These are phyloP conservation scores for Schizosaccharomyces osmophilus DNA, from an alignment of 805 yeast genomes.

Conservation along the genomic window DNA sequence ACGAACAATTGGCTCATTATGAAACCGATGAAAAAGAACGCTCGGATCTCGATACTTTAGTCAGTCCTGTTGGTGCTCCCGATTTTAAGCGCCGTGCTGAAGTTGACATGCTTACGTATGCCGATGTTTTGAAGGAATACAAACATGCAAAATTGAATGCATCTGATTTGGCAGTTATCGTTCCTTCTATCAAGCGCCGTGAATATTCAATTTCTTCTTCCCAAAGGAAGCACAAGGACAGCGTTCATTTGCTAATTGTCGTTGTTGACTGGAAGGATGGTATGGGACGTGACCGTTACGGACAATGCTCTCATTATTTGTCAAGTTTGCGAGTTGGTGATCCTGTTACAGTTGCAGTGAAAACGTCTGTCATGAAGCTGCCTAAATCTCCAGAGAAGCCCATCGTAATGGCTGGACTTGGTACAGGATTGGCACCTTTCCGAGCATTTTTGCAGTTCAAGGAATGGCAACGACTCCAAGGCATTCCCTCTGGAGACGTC, in stretches of 20 bases:
- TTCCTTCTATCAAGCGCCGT: constrained; percentile 81
- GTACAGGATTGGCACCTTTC: constrained; percentile 95
- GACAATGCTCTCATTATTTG: constrained; percentile 81
- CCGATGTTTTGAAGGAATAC: constrained; percentile 59
- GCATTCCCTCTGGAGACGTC: constrained; percentile 68
- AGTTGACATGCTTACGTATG: constrained; percentile 55
- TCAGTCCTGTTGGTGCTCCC: constrained; percentile 59
- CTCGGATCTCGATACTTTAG: constrained; percentile 34
- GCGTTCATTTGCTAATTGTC: constrained; percentile 73
- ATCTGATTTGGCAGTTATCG: constrained; percentile 40
- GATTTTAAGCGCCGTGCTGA: constrained; percentile 69
- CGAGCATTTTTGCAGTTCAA: constrained; percentile 92
- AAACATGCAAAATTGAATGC: constrained; percentile 57
- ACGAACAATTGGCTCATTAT: constrained; percentile 51
- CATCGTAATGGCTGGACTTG: constrained; percentile 86
- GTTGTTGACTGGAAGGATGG: constrained; percentile 90
- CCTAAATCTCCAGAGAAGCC: constrained; percentile 77
- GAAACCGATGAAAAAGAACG: constrained; percentile 49
- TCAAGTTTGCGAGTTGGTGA: constrained; percentile 57
- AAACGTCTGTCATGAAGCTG: constrained; percentile 90
- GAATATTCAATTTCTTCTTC: constrained; percentile 95
- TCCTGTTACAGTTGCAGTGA: constrained; percentile 78
- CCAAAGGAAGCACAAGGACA: constrained; percentile 73
- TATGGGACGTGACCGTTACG: constrained; percentile 63
- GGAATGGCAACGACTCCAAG: constrained; percentile 77